A percentile compares a stretch with the other conserved stretches of the same genome.
phyloP scores from a whole-genome alignment of 306 rosid genomes.

The Purshia tridentata region DNA sequence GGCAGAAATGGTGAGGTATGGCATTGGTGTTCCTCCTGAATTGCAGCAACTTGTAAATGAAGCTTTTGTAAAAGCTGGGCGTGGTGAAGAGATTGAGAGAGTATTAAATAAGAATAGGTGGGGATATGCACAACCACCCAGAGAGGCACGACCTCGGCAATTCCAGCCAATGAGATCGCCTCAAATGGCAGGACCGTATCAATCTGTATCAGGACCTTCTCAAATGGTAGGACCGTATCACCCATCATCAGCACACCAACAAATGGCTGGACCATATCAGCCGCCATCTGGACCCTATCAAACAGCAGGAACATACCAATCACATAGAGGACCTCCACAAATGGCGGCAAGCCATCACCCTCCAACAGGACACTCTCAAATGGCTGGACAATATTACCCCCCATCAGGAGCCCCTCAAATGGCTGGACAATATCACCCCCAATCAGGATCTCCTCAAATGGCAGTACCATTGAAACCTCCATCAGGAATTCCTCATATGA shows the following conservation, averaged over 20 bases:
- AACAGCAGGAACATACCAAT: slow-evolving; percentile 15
- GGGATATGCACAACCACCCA: slow-evolving; percentile 43
- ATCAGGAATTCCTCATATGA: neutral
- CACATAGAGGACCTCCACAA: slow-evolving; percentile 18
- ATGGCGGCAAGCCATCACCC: slow-evolving; percentile 17
- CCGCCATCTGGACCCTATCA: slow-evolving; percentile 24
- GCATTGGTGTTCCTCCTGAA: slow-evolving; percentile 68
- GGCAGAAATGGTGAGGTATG: slow-evolving; percentile 69
- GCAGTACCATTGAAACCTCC: neutral
- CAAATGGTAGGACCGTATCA: slow-evolving; percentile 35
- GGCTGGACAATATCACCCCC: slow-evolving; percentile 6
- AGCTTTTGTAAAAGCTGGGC: slow-evolving; percentile 58
- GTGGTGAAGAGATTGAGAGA: slow-evolving; percentile 68
- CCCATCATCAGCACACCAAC: slow-evolving; percentile 31
- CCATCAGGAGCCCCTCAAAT: slow-evolving; percentile 15
- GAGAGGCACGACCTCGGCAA: slow-evolving; percentile 25
- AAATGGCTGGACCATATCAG: slow-evolving; percentile 30
- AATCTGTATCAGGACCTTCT: slow-evolving; percentile 28
- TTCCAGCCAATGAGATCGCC: slow-evolving; percentile 32
- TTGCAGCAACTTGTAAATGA: slow-evolving; percentile 53
- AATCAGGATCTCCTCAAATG: slow-evolving; percentile 14
- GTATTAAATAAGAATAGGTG: slow-evolving; percentile 47
- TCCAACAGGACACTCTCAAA: slow-evolving; percentile 26
- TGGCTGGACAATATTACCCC: slow-evolving; percentile 27
- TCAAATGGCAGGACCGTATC: slow-evolving; percentile 35